Conservation (phyloP, 2,329 filamentous ascomycete species). For the Zalaria obscura region DNA sequence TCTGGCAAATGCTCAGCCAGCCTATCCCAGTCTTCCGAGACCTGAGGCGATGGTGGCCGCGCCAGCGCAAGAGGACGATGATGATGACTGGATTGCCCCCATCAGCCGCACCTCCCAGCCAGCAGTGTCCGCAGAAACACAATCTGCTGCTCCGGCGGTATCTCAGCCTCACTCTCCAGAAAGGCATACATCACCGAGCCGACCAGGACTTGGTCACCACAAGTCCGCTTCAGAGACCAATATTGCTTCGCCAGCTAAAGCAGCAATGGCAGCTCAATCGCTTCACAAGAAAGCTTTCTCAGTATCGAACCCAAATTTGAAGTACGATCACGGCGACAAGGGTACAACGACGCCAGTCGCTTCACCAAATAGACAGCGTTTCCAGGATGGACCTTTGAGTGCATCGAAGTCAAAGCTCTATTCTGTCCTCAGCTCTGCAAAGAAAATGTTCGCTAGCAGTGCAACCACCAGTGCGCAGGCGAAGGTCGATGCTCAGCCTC, state of each 20-base stretch:
- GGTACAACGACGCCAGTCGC: slow-evolving; percentile 41
- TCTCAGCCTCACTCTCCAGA: neutral
- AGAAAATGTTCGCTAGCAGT: slow-evolving; percentile 69
- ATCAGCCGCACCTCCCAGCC: slow-evolving; percentile 15
- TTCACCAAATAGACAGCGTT: slow-evolving; percentile 38
- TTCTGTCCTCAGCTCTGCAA: slow-evolving; percentile 78
- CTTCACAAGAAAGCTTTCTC: slow-evolving; percentile 44
- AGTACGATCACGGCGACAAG: slow-evolving; percentile 14
- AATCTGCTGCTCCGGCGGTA: neutral
- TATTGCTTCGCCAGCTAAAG: slow-evolving; percentile 32
- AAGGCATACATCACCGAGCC: neutral
- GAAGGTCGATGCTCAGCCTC: slow-evolving; percentile 33
- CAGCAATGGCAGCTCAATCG: slow-evolving; percentile 18
- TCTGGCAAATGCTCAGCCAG: slow-evolving; percentile 16
- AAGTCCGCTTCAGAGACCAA: slow-evolving; percentile 20
- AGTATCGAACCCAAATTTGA: slow-evolving; percentile 25
- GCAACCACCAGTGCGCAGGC: slow-evolving; percentile 43
- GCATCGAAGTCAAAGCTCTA: slow-evolving; percentile 88
- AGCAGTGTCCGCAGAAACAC: slow-evolving; percentile 1
- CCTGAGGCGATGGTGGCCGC: slow-evolving; percentile 7
- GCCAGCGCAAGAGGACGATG: slow-evolving; percentile 28
- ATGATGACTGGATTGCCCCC: slow-evolving; percentile 47
- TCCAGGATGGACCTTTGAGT: slow-evolving; percentile 66
- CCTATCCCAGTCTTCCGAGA: slow-evolving; percentile 14
- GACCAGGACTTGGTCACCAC: slow-evolving; percentile 11